A percentile compares a stretch with the other conserved stretches of the same genome.
phyloP scores from a whole-genome alignment of 1,139 yeast genomes.

The Starmera stellimalicola region DNA sequence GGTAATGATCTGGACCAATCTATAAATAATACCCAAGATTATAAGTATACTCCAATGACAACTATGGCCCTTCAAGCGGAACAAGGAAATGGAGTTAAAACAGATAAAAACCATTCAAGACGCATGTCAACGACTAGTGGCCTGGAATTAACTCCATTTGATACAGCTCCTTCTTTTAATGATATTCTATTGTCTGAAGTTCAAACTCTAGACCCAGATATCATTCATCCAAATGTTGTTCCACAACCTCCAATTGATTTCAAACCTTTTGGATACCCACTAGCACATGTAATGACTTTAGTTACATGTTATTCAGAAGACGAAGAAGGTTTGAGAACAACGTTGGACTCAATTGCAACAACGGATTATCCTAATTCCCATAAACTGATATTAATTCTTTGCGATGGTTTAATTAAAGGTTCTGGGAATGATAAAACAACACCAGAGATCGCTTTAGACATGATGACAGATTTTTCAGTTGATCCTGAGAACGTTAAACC shows the following conservation, averaged over 20 bases:
- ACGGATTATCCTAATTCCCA: constrained; percentile 94
- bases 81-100: background rate
- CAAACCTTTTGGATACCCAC: constrained; percentile 82
- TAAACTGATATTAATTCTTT: constrained; percentile 70
- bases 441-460: constrained; percentile 76
- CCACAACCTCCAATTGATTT: constrained; percentile 86
- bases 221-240: constrained; percentile 63
- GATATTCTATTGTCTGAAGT: constrained; percentile 19
- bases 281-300: constrained; percentile 73
- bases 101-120: too few relatives aligned
- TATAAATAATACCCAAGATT: constrained; percentile 8
- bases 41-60: constrained; percentile 20
- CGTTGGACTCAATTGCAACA: constrained; percentile 84
- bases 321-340: constrained; percentile 72
- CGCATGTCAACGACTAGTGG: constrained; percentile 4
- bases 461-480: constrained; percentile 78
- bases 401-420: constrained; percentile 94
- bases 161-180: constrained; percentile 20
- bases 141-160: constrained; percentile 23
- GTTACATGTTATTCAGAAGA: constrained; percentile 96
- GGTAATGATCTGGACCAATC: background rate
- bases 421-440: constrained; percentile 81
- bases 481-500: constrained; percentile 70
- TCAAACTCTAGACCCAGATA: constrained; percentile 53
- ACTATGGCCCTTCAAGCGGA: constrained; percentile 28